These are phyloP conservation scores for Blastobotrys apis DNA, from an alignment of 1,139 yeast species.

Conservation along the genomic window DNA sequence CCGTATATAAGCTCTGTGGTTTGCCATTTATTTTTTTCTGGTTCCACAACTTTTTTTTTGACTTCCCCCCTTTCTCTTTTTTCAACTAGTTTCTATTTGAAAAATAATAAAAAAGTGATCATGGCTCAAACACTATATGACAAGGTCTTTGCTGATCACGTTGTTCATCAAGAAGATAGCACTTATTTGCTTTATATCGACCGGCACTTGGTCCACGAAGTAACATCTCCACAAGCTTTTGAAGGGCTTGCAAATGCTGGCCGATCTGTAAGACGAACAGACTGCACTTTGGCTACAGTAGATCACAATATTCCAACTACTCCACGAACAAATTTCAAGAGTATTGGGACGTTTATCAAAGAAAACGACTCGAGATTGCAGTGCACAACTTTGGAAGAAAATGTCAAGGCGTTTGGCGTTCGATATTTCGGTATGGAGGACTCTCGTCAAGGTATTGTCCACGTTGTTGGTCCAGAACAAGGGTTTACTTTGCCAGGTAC, in stretches of 20 bases:
- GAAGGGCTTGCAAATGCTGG: slow-evolving; percentile 89
- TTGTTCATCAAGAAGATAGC: slow-evolving; percentile 82
- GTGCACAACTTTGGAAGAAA: slow-evolving; percentile 86
- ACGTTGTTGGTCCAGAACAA: slow-evolving; percentile 97
- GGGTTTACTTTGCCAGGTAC: slow-evolving; percentile 98
- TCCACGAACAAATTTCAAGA: slow-evolving; percentile 69
- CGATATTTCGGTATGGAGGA: slow-evolving; percentile 94
- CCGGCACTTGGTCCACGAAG: slow-evolving; percentile 96
- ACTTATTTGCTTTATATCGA: slow-evolving; percentile 85
- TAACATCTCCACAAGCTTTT: slow-evolving; percentile 97
- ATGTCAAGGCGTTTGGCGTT: slow-evolving; percentile 82
- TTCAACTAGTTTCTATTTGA: background rate
- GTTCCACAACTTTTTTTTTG: background rate
- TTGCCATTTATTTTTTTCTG: background rate
- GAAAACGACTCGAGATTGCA: slow-evolving; percentile 91
- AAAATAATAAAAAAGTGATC: slow-evolving; percentile 4
- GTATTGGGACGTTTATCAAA: slow-evolving; percentile 74
- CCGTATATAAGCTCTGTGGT: background rate
- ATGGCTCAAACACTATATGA: slow-evolving; percentile 67
- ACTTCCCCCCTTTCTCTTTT: background rate
- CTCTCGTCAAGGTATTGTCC: slow-evolving; percentile 94
- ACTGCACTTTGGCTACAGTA: slow-evolving; percentile 94
- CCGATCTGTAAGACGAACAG: slow-evolving; percentile 82
- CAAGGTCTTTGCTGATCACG: slow-evolving; percentile 91
- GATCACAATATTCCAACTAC: slow-evolving; percentile 97